Percentiles rank a stretch among this genome's conserved stretches.
Evolutionary conservation across 495 filamentous ascomycete genomes (phyloP).

Genomic region (Baudoinia panamericana): DNA sequence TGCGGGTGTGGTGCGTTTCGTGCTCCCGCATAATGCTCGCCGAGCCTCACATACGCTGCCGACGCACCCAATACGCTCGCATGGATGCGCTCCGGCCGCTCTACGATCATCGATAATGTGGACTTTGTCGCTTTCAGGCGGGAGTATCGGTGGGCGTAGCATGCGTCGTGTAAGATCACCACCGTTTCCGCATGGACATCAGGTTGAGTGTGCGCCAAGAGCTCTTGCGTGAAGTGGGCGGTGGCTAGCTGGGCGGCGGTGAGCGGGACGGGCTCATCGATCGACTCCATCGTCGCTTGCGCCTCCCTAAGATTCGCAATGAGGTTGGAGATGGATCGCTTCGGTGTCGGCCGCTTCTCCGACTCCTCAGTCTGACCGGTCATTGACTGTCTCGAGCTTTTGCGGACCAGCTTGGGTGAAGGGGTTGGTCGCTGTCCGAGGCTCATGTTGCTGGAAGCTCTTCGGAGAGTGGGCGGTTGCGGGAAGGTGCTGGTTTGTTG

Average conservation of each 20-base stretch:
- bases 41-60: constrained; percentile 77
- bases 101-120: constrained; percentile 63
- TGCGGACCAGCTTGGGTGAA: constrained; percentile 32
- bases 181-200: constrained; percentile 49
- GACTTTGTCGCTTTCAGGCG: constrained; percentile 58
- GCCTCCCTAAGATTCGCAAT: constrained; percentile 30
- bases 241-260: constrained; percentile 59
- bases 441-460: constrained; percentile 37
- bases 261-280: constrained; percentile 32
- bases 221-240: constrained; percentile 55
- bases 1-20: constrained; percentile 49
- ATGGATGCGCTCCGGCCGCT: constrained; percentile 82
- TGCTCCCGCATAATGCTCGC: constrained; percentile 65
- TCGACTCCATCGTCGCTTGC: constrained; percentile 25
- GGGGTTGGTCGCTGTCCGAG: constrained; percentile 29
- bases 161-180: constrained; percentile 79
- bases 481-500: constrained; percentile 1
- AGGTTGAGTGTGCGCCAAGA: constrained; percentile 45
- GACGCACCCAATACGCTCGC: constrained; percentile 70
- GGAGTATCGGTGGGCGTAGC: constrained; percentile 83
- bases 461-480: constrained; percentile 24
- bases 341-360: constrained; percentile 33
- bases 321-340: constrained; percentile 40
- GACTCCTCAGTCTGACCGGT: constrained; percentile 36
- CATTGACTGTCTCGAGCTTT: constrained; percentile 34